phyloP scores from a whole-genome alignment of 371 early-diverging fungal genomes.

The Mucor plumbeus region DNA sequence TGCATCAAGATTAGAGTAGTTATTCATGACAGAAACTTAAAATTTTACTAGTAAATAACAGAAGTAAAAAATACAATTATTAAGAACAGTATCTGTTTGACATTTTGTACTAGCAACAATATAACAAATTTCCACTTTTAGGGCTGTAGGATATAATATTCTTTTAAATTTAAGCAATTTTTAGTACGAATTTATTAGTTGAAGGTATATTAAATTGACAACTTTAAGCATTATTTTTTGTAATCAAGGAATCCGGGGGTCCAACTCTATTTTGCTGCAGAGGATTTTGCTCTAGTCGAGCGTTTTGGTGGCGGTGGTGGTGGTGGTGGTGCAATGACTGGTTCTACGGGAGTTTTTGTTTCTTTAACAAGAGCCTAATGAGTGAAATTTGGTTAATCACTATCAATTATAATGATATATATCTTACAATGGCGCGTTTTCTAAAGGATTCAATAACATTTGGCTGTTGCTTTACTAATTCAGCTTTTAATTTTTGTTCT shows the following conservation, averaged over 20 bases:
- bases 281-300: neutral
- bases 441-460: constrained; percentile 49
- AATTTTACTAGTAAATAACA: too few species aligned
- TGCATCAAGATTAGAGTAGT: too few species aligned
- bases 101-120: too few species aligned
- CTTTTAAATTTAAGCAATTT: too few species aligned
- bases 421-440: constrained; percentile 38
- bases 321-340: neutral
- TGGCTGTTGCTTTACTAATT: constrained; percentile 42
- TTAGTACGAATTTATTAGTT: neutral
- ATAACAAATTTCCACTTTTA: too few species aligned
- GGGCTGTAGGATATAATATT: too few species aligned
- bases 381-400: too few species aligned
- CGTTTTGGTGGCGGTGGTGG: neutral
- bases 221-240: neutral
- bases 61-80: too few species aligned
- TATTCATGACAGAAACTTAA: too few species aligned
- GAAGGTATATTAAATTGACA: neutral
- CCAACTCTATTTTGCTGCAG: neutral
- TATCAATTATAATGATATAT: too few species aligned
- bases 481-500: constrained; percentile 44
- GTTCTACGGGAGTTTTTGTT: neutral
- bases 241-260: neutral
- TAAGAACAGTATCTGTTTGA: too few species aligned
- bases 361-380: constrained; percentile 9